Evolutionary conservation across 164 flowering plant species (phyloP).

Genomic region (Cinnamomum chago): DNA sequence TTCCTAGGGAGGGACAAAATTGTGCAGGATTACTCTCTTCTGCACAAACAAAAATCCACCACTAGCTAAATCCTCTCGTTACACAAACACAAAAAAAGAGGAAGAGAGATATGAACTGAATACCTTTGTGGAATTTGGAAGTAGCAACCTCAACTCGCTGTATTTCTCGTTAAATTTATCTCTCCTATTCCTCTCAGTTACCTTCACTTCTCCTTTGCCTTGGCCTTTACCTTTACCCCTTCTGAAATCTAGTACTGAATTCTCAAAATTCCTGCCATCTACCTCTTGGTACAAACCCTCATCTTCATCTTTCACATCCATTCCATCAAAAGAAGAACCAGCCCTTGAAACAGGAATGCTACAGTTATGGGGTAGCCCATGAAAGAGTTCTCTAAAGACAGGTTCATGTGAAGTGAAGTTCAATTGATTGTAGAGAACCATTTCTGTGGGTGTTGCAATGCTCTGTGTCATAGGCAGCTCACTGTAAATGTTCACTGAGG

Average conservation of each 20-base stretch:
- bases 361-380: constrained; percentile 45
- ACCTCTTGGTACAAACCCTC: constrained; percentile 28
- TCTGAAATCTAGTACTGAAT: constrained; percentile 56
- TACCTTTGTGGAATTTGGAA: constrained; percentile 90
- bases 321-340: constrained; percentile 42
- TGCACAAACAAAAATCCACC: no score
- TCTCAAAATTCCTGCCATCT: constrained; percentile 38
- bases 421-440: constrained; percentile 55
- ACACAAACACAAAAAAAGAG: no score
- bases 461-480: constrained; percentile 18
- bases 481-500: constrained; percentile 24
- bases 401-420: constrained; percentile 77
- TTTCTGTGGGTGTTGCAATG: constrained; percentile 23
- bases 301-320: constrained; percentile 40
- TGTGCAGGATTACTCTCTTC: no score
- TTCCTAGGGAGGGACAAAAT: no score
- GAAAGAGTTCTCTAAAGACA: constrained; percentile 52
- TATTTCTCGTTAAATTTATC: constrained; percentile 60
- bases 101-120: no score
- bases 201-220: constrained; percentile 26
- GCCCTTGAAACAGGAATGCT: constrained; percentile 23
- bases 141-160: constrained; percentile 41
- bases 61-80: no score
- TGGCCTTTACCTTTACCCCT: constrained; percentile 26
- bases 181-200: constrained; percentile 71